A percentile compares a stretch with the other conserved stretches of the same genome.
These are phyloP conservation scores for Salvia splendens DNA, from an alignment of 257 asterid genomes.

Conservation along the genomic window DNA sequence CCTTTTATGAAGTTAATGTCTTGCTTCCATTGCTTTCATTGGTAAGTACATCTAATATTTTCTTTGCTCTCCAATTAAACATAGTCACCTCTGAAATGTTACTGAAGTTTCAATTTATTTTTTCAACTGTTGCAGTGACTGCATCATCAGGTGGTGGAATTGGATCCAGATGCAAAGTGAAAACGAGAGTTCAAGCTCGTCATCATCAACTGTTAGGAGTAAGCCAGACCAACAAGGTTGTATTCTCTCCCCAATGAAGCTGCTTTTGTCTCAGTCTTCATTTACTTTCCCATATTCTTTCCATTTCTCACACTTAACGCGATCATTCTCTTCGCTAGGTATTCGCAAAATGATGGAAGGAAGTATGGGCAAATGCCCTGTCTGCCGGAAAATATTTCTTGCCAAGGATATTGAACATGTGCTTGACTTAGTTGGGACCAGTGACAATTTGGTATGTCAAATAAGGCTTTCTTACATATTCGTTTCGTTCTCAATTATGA, in stretches of 20 bases:
- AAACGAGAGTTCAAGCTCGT: constrained; percentile 41
- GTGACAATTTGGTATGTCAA: constrained; percentile 50
- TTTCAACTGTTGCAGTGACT: constrained; percentile 55
- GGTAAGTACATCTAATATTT: constrained; percentile 47
- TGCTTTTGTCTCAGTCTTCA: constrained; percentile 12
- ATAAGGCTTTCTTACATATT: constrained; percentile 1
- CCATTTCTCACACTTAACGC: constrained; percentile 18
- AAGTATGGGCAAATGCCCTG: constrained; percentile 68
- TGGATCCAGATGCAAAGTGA: constrained; percentile 57
- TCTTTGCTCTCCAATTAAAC: constrained; percentile 7
- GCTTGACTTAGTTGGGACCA: constrained; percentile 69
- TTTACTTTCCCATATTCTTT: constrained; percentile 8
- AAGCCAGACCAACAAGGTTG: constrained; percentile 53
- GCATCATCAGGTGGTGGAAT: constrained; percentile 89
- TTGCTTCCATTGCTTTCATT: constrained; percentile 97
- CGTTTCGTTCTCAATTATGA: neutral
- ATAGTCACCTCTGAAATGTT: neutral
- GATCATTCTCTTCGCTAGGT: constrained; percentile 43
- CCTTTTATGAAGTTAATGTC: constrained; percentile 98
- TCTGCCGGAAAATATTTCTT: constrained; percentile 79
- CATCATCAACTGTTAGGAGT: constrained; percentile 42
- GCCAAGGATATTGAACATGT: constrained; percentile 83
- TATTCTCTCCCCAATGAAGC: constrained; percentile 16
- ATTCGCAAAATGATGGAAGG: constrained; percentile 48
- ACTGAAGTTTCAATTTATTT: constrained; percentile 2